Base-by-base conservation (phyloP, 2,329 filamentous ascomycete species). In the Pyrenophora seminiperda region DNA sequence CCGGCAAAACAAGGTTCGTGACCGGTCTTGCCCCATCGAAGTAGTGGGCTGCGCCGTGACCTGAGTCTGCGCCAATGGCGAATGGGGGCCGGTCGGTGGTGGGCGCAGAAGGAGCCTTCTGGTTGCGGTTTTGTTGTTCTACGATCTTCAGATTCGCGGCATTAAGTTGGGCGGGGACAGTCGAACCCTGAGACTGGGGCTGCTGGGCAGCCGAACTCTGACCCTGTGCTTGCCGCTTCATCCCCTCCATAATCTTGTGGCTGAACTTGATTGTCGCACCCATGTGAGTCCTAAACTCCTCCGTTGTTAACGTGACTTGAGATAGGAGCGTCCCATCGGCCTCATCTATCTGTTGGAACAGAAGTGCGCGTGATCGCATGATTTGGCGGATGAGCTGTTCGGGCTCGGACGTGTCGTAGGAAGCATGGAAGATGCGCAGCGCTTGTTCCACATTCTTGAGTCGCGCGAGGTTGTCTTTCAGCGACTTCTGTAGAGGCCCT, bases 1-100 rank as follows among this genome's bases (percentile, higher is more conserved):
- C 76, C 14, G 83, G 83, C 18, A 86, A 69, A 38, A 83, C 80
- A 38, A 87, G 75, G 55, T 84, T 81, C 41, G 79, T 82, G 40
- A 85, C 75, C 41, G 77, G 75, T 15, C 76, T 77, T 15, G 76
- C 74, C 7, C 76, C 61, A 33, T 69, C 76, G 47, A 83, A 82
- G 42, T 81, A 82, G 53, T 79, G 78, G 7, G 83, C 82, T 48
- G 83, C 77, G 18, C 83, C 83, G 46, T 81, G 77, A 13, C 82
- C 82, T 39, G 81, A 81, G 19, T 77, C 75, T 13, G 75, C 77
- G 44, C 78, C 77, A 42, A 79, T 58, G 7, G 71, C 69, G 59
- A 83, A 83, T 9, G 81, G 81, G 22, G 82, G 77, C 32, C 80
- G 75, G n/a, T 79, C 72, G 7, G 76, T 72, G 5, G 77, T 81